Base-by-base conservation (phyloP, 768 basidiomycete species). In the Termitomyces sp. region DNA sequence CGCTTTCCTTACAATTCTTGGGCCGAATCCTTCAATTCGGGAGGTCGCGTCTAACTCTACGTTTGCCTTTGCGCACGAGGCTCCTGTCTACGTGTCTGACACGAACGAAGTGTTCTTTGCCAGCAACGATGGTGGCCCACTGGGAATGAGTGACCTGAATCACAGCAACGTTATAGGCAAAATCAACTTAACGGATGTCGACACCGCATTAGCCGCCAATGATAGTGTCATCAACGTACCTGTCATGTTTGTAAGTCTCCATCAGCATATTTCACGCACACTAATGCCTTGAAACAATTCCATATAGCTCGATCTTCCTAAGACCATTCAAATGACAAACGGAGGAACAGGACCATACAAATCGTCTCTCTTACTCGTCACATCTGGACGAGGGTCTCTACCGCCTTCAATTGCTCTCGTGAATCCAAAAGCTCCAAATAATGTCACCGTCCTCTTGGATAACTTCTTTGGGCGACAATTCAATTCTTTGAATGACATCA, bases 401-500 rank as follows among this genome's bases (percentile, higher is more conserved):
- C 86, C 89, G 8, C 83, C 89, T 20, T 83, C 83, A 3, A 68
- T 92, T 31, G 84, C 80, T 0, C 79, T 88, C 31, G 84, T 91
- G 53, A 84, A 91, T 68, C 88, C 90, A 0, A 69, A 67, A 4
- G 69, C 82, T 9, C 90, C 90, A 0, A 79, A 86, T 72, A 88
- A 91, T 58, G 75, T 81, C 4, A 91, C 88, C 0, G 81, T 89
- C 31, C 72, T 93, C 15, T 71, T 93, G 62, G 88, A 93, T 73
- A 93, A 92, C 74, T 91, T 81, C 72, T 89, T 83, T 66, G 91
- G 91, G 3, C 77, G 90, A 4, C 91, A 91, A 65, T 94, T 92
- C 74, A 92, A 89, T 72, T 91, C 91, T 1, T 70, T 93, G 52
- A 91, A 92, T 70, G 92, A 94, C 65, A 78, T 88, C 60, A 91